Evolutionary conservation across 768 basidiomycete genomes (phyloP), one percentile per base, ranked within the genome.

Genomic region (Lyophyllum decastes): DNA sequence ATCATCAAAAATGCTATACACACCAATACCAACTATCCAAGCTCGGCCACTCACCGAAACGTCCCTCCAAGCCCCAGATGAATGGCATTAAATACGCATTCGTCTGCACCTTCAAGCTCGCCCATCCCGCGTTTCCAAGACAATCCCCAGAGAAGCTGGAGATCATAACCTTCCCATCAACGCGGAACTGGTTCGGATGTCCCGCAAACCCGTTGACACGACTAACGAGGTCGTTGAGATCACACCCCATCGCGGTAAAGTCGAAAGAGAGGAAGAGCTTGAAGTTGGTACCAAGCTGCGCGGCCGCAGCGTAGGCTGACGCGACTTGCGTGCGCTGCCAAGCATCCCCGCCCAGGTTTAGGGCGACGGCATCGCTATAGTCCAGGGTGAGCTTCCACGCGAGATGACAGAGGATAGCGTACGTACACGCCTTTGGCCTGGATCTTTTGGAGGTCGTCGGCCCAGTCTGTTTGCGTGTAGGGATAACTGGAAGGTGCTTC

Each of bases 61-160:
- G 70, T 1, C 76, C 77, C 62, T 82, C 79, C 45, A 82, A 65
- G 65, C 82, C 73, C 78, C 80, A 75, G 72, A 91, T 65, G 67
- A 82, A 80, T 68, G 89, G 77, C 82, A 83, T 76, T 33, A 79
- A 45, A 64, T 77, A 81, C 11, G 72, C 78, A 43, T 71, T 72
- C 14, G 73, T 78, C 60, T 80, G 77, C 73, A 63, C 76, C 78
- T 82, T 77, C 59, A 82, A 68, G 54, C 60, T 67, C 62, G 67
- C 68, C 81, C 81, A 82, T 30, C 79, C 80, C 2, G 58, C 71
- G 52, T 78, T 75, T 3, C 87, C 87, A 53, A 90, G 78, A 40
- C 81, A 83, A 61, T 82, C 82, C 40, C 83, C 88, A 50, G 76
- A 73, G 64, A 82, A 90, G 21, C 86, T 87, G 9, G 84, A 86